Evolutionary conservation across 768 basidiomycete species (phyloP).

Genomic region (Zangia roseola): DNA sequence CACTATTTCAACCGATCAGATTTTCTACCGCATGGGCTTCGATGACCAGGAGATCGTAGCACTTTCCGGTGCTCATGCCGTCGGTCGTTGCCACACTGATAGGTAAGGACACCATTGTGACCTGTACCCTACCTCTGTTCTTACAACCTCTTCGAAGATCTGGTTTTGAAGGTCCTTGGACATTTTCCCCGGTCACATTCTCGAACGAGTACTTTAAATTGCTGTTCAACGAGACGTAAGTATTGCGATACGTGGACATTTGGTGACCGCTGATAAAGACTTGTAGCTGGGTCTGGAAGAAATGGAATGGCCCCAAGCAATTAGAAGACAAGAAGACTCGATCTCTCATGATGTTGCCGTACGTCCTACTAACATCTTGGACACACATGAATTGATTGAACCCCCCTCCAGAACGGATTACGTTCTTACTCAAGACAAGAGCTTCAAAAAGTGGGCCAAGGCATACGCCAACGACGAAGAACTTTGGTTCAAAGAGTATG

Average conservation of each 20-base stretch:
- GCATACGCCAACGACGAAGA: constrained; percentile 83
- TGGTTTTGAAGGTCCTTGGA: constrained; percentile 91
- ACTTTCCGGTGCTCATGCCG: constrained; percentile 89
- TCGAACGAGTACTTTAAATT: constrained; percentile 88
- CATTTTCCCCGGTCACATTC: constrained; percentile 87
- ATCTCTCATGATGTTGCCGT: constrained; percentile 95
- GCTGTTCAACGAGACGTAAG: constrained; percentile 80
- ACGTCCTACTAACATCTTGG: constrained; percentile 31
- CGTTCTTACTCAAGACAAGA: constrained; percentile 85
- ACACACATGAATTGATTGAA: not conserved
- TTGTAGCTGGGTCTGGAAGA: constrained; percentile 83
- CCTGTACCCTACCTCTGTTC: not conserved
- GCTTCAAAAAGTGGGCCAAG: constrained; percentile 86
- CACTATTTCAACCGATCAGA: constrained; percentile 28
- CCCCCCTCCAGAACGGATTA: constrained; percentile 68
- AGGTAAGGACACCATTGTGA: constrained; percentile 41
- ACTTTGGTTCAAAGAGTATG: constrained; percentile 93
- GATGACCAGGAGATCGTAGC: constrained; percentile 98
- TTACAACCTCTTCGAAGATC: constrained; percentile 47
- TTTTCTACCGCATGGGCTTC: constrained; percentile 84
- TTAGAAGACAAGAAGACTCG: constrained; percentile 89
- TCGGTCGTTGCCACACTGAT: constrained; percentile 90
- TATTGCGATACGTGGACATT: not conserved
- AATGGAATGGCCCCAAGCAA: constrained; percentile 94
- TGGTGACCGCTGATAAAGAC: not conserved